Base-by-base conservation (phyloP, 2,329 filamentous ascomycete species). In the Stagonosporopsis chrysanthemi region DNA sequence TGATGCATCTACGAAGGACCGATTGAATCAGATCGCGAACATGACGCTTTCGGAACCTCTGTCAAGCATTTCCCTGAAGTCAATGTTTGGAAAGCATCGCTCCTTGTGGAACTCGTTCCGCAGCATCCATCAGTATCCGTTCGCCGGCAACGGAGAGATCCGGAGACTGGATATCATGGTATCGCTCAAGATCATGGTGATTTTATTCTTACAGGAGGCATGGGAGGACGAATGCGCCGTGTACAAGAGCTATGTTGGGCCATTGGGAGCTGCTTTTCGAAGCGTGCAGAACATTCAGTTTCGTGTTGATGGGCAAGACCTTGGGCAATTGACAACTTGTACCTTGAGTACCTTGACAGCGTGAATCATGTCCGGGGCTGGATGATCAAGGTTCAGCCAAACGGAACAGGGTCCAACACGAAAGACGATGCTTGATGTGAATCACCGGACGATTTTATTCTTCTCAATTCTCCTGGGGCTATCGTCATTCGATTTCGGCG, bases 71-170 rank as follows among this genome's bases (percentile, higher is more conserved):
- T 42, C 28, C 9, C n/a, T 56, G 47, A 56, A 36, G 14, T 47
- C 36, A 12, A 3, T 57, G 26, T 57, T 57, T 43, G 54, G 54
- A n/a, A 52, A 57, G 33, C 54, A 57, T 39, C 54, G 54, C 12
- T 52, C 54, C 15, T 15, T 57, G 38, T 52, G 48, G 54, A 57
- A 57, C 33, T 49, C 43, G 1, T 57, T 57, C 11, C 48, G 48
- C 23, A 57, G 54, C 14, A 52, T 57, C 4, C 43, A 46, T 23
- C 43, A 52, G 24, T 57, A 57, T 23, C 31, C 47, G 2, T 56
- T 46, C 28, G 36, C 42, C 14, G 31, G 43, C 7, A 36, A 44
- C 1, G 48, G 43, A 22, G 39, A 26, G 5, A 5, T 35, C 8
- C 43, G 17, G n/a, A 40, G 36, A 12, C 38, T 57, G 6, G 48